Percentiles rank a stretch among this genome's conserved stretches.
Evolutionary conservation across 1,284 basidiomycete species (phyloP).

Genomic region (Termitomyces sp.): DNA sequence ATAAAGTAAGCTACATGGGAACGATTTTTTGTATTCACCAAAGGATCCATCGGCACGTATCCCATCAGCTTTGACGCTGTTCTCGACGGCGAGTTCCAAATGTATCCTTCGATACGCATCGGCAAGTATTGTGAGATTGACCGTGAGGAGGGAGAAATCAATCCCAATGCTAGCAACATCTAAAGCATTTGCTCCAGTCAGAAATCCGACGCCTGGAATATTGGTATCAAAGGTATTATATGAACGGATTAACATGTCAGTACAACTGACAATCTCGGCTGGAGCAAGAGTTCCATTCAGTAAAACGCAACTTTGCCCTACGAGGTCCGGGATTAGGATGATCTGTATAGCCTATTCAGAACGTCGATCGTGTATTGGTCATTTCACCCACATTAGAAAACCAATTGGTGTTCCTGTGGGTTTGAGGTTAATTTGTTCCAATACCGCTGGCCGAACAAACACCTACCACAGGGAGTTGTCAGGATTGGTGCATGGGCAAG

Average conservation of each 20-base stretch:
- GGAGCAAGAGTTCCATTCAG: conserved; percentile 42
- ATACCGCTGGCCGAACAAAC: conserved; percentile 12
- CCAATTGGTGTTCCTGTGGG: conserved; percentile 64
- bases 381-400: conserved; percentile 44
- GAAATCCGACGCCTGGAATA: conserved; percentile 24
- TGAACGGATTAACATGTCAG: conserved; percentile 43
- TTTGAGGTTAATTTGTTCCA: neutral
- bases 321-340: conserved; percentile 52
- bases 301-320: conserved; percentile 52
- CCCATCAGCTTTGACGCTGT: conserved; percentile 46
- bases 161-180: conserved; percentile 57
- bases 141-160: conserved; percentile 42
- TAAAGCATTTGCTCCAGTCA: conserved; percentile 57
- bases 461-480: conserved; percentile 29
- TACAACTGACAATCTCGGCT: conserved; percentile 34
- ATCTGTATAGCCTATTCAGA: conserved; percentile 31
- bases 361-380: neutral
- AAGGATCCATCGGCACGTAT: conserved; percentile 63
- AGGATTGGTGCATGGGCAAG: conserved; percentile 50
- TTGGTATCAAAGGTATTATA: conserved; percentile 27
- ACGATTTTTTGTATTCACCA: conserved; percentile 20
- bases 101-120: conserved; percentile 49
- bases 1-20: neutral
- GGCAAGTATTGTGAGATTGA: conserved; percentile 37
- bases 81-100: conserved; percentile 40